phyloP scores from a whole-genome alignment of 805 yeast genomes.

The Metschnikowia amazonensis region DNA sequence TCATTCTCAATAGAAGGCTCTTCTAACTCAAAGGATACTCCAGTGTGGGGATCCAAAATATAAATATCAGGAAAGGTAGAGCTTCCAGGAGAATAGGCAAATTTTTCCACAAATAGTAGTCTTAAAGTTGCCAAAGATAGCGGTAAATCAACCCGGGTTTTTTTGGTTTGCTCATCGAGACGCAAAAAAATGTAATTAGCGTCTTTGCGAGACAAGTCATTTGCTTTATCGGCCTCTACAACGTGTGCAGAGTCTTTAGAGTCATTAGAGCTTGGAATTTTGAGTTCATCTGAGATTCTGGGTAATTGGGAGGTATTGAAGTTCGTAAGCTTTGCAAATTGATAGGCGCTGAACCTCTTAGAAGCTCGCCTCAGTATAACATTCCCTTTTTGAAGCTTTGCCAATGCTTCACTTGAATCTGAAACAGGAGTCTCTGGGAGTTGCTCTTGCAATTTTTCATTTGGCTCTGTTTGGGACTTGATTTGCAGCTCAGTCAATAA shows the following conservation, averaged over 20 bases:
- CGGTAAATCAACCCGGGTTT: constrained; percentile 43
- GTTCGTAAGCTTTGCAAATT: constrained; percentile 70
- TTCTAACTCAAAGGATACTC: constrained; percentile 76
- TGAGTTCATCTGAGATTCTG: constrained; percentile 10
- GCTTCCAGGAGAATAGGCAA: constrained; percentile 75
- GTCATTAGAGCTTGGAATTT: neutral
- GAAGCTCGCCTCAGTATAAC: constrained; percentile 90
- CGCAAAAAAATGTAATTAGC: constrained; percentile 44
- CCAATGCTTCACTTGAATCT: constrained; percentile 53
- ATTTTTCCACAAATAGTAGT: constrained; percentile 77
- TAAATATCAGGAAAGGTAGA: constrained; percentile 75
- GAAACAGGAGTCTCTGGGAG: constrained; percentile 1
- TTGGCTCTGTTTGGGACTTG: neutral
- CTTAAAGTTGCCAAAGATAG: constrained; percentile 53
- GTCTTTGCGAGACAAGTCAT: neutral
- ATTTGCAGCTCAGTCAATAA: constrained; percentile 2
- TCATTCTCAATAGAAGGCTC: constrained; percentile 54
- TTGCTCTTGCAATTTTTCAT: neutral
- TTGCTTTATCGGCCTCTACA: neutral
- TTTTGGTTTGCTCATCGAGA: constrained; percentile 52
- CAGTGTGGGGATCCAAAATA: constrained; percentile 55
- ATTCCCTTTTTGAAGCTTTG: constrained; percentile 76
- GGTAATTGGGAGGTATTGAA: constrained; percentile 17
- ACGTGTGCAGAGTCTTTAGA: neutral
- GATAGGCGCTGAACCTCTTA: constrained; percentile 89